Conservation (phyloP, 805 yeast species). For the Blastobotrys robertii region DNA sequence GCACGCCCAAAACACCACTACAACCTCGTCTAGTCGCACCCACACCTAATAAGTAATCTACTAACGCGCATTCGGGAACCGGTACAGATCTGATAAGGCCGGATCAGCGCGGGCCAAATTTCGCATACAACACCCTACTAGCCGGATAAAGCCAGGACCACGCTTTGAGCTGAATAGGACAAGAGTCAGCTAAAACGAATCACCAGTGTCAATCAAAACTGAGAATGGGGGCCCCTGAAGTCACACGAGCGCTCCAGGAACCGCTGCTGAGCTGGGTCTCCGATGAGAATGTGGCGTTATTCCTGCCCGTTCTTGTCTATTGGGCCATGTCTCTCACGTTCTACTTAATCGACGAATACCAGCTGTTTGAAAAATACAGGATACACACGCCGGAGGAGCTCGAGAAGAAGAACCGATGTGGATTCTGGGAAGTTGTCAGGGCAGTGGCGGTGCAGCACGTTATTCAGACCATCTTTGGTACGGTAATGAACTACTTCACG, state of each 20-base stretch:
- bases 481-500: constrained; percentile 46
- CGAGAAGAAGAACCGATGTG: constrained; percentile 60
- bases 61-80: too few species aligned
- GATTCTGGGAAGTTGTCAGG: constrained; percentile 55
- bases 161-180: too few species aligned
- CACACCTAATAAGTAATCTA: too few species aligned
- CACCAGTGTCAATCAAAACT: too few species aligned
- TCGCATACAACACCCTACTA: too few species aligned
- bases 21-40: too few species aligned
- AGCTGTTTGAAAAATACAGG: constrained; percentile 72
- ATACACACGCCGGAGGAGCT: constrained; percentile 92
- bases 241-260: constrained; percentile 4
- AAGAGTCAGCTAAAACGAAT: too few species aligned
- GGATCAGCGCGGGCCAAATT: too few species aligned
- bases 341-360: constrained; percentile 62
- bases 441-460: constrained; percentile 83
- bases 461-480: constrained; percentile 70
- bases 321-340: constrained; percentile 72
- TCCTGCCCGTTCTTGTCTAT: constrained; percentile 71
- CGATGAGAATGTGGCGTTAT: constrained; percentile 63
- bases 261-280: constrained; percentile 48
- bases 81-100: too few species aligned
- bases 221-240: constrained; percentile 5
- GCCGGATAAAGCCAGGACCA: too few species aligned
- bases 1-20: too few species aligned